Evolutionary conservation across 495 filamentous ascomycete genomes (phyloP), one percentile per base, ranked within the genome.

Genomic region (Penicillium subrubescens): DNA sequence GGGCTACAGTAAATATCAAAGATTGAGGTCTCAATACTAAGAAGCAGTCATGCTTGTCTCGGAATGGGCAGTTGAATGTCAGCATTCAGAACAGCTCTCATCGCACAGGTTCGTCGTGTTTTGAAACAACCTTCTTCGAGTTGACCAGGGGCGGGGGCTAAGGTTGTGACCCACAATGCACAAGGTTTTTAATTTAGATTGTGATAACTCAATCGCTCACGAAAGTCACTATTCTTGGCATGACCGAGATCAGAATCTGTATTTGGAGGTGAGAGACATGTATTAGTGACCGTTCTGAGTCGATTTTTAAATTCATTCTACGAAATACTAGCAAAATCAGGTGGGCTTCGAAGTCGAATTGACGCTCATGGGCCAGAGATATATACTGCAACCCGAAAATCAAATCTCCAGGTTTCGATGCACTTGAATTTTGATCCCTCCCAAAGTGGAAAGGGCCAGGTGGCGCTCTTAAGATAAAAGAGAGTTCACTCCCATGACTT

Each of bases 151-250:
- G 23, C 17, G 52, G n/a, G 50, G 25, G 29, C 12, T 7, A 4
- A 27, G 25, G 25, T 27, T 35, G 19, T 14, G 53, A 56, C 53
- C 53, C 53, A 56, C 33, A n/a, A n/a, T n/a, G n/a, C 21, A 19
- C 53, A 8, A 34, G n/a, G 53, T 37, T 56, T 56, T 56, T 33
- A 56, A 56, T 56, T 56, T 56, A 35, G 31, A 21, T 23, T 56
- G 53, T 15, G 48, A 52, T 52, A 52, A 52, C 48, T 52, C 25
- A 52, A 52, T 52, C 44, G 5, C 21, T 3, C 44, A n/a, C n/a
- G n/a, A n/a, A n/a, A n/a, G n/a, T n/a, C n/a, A 5, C 19, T 3
- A 7, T 10, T 10, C 44, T 48, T 48, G 44, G 44, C 44, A 23
- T 12, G 19, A n/a, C 43, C 3, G 8, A 23, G 19, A 48, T 11